These are phyloP conservation scores for Ustilago xerochloae DNA, from an alignment of 1,284 basidiomycete species.

Conservation along the genomic window DNA sequence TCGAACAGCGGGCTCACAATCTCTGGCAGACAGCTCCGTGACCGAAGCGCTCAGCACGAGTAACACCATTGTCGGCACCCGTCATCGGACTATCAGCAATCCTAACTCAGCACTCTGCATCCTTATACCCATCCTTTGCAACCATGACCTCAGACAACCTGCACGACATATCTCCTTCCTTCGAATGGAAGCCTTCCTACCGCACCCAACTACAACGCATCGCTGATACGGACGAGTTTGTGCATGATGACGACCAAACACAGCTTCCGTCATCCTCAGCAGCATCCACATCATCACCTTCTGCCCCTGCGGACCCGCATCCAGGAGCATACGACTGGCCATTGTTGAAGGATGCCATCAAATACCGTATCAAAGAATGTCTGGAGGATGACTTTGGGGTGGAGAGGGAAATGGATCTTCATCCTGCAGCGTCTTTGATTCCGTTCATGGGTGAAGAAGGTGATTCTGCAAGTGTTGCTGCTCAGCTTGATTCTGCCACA, in stretches of 20 bases:
- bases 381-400: conserved; percentile 14
- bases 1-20: too few relatives aligned
- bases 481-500: not conserved
- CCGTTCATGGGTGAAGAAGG: not conserved
- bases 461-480: not conserved
- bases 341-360: conserved; percentile 44
- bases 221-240: conserved; percentile 36
- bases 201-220: conserved; percentile 31
- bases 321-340: conserved; percentile 29
- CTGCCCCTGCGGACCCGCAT: not conserved
- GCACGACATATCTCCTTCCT: conserved; percentile 4
- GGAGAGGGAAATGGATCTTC: conserved; percentile 4
- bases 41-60: too few relatives aligned
- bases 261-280: conserved; percentile 6
- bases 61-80: too few relatives aligned
- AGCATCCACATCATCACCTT: not conserved
- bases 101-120: not conserved
- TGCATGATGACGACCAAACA: conserved; percentile 11
- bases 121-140: not conserved
- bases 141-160: conserved; percentile 22
- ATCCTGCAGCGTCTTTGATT: conserved; percentile 21
- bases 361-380: conserved; percentile 19
- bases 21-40: too few relatives aligned
- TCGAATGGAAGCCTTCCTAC: conserved; percentile 8
- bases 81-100: not conserved